Conservation (phyloP, 176 grass and related monocot genomes). For the Carex kokanica region DNA sequence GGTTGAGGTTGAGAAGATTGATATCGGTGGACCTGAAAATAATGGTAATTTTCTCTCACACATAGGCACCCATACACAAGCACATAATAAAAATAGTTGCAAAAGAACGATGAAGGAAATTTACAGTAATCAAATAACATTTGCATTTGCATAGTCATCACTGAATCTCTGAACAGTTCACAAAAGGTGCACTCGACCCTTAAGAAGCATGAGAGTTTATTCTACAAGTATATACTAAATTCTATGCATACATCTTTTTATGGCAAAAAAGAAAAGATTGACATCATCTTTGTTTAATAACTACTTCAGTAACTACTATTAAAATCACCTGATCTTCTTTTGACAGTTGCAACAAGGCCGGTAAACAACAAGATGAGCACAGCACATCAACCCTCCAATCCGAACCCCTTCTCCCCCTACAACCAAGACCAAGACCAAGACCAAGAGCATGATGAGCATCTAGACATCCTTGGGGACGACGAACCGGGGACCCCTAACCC, state of each 20-base stretch:
- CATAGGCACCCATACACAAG: neutral
- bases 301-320: neutral
- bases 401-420: conserved; percentile 42
- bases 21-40: conserved; percentile 83
- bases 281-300: neutral
- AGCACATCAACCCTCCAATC: conserved; percentile 35
- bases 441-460: conserved; percentile 54
- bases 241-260: neutral
- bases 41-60: conserved; percentile 36
- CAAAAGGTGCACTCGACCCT: neutral
- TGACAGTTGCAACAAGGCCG: conserved; percentile 33
- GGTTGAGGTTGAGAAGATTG: conserved; percentile 91
- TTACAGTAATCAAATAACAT: neutral
- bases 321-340: neutral
- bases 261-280: neutral
- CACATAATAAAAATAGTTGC: neutral
- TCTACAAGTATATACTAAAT: neutral
- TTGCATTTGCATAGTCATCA: neutral
- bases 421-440: conserved; percentile 34
- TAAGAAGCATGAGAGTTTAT: neutral
- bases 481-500: conserved; percentile 50
- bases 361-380: conserved; percentile 45
- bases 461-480: conserved; percentile 85
- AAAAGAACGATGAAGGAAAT: neutral
- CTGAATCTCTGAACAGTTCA: neutral